phyloP scores from a whole-genome alignment of 2,329 filamentous ascomycete species.

The Alternaria solani region DNA sequence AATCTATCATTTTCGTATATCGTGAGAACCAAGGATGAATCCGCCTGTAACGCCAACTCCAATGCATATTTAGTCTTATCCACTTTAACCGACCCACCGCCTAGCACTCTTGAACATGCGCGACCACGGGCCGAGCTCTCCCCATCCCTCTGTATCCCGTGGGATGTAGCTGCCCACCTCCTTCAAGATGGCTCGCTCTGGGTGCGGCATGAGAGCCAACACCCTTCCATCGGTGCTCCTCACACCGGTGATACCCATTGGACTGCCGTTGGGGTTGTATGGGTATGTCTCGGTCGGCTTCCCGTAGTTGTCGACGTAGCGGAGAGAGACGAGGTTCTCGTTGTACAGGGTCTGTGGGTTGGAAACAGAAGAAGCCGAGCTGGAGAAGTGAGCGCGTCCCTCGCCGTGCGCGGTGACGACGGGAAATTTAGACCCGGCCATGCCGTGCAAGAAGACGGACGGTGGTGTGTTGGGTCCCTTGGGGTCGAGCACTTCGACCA shows the following conservation, averaged over 20 bases:
- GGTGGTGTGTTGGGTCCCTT: conserved; percentile 49
- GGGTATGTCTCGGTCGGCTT: conserved; percentile 83
- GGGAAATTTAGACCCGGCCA: conserved; percentile 81
- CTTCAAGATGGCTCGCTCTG: conserved; percentile 84
- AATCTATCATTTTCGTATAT: conserved; percentile 9
- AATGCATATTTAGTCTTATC: neutral
- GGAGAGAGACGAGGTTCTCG: conserved; percentile 75
- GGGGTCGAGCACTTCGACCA: conserved; percentile 79
- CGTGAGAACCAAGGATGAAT: conserved; percentile 2
- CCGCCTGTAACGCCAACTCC: conserved; percentile 4
- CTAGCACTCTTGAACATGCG: conserved; percentile 87
- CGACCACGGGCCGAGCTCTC: conserved; percentile 84
- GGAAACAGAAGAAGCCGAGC: conserved; percentile 49
- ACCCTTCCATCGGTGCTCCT: conserved; percentile 80
- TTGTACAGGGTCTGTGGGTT: conserved; percentile 64
- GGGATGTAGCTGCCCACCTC: conserved; percentile 81
- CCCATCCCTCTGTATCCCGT: conserved; percentile 70
- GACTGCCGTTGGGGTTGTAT: conserved; percentile 87
- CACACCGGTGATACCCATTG: conserved; percentile 81
- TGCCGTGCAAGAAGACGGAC: conserved; percentile 89
- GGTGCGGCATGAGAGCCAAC: conserved; percentile 91
- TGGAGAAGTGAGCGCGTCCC: conserved; percentile 71
- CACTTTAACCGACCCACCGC: conserved; percentile 75
- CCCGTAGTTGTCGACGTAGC: conserved; percentile 85
- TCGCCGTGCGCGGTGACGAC: conserved; percentile 93